These are phyloP conservation scores for Phoenix dactylifera DNA, from an alignment of 176 grass and related monocot species.

Conservation along the genomic window DNA sequence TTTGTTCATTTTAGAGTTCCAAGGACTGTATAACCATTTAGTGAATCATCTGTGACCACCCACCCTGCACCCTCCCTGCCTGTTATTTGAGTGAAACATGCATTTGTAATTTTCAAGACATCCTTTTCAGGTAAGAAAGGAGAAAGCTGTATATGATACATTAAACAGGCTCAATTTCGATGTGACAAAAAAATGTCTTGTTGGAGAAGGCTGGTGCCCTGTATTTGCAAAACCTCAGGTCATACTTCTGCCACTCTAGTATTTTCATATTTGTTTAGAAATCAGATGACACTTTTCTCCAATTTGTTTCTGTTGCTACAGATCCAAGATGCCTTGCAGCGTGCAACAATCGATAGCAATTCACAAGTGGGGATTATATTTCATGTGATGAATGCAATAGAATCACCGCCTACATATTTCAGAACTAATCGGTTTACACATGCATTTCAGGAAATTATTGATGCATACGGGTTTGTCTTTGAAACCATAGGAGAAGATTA, in stretches of 20 bases:
- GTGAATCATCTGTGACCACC: not conserved
- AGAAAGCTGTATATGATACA: slow-evolving; percentile 99
- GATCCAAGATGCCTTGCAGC: slow-evolving; percentile 89
- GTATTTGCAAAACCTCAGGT: slow-evolving; percentile 97
- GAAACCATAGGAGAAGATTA: not conserved
- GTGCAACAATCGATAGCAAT: slow-evolving; percentile 81
- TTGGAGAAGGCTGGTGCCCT: slow-evolving; percentile 99
- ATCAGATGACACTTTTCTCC: too few relatives aligned
- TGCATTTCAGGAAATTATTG: slow-evolving; percentile 99
- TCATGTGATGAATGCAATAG: slow-evolving; percentile 88
- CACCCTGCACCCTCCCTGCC: not conserved
- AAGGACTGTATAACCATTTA: too few relatives aligned
- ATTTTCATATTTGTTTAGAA: slow-evolving; percentile 15
- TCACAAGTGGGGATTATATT: slow-evolving; percentile 99
- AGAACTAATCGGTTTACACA: slow-evolving; percentile 81
- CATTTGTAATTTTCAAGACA: slow-evolving; percentile 16
- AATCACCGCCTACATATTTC: slow-evolving; percentile 92
- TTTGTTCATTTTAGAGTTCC: too few relatives aligned
- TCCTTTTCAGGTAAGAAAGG: slow-evolving; percentile 74
- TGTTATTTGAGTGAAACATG: slow-evolving; percentile 1
- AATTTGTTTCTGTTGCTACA: slow-evolving; percentile 23
- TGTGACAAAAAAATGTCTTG: slow-evolving; percentile 99
- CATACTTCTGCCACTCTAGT: slow-evolving; percentile 1
- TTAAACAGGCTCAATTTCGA: slow-evolving; percentile 98
- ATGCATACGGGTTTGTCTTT: slow-evolving; percentile 86